Evolutionary conservation across 441 rosid genomes (phyloP), one percentile per base, ranked within the genome.

Genomic region (Gossypium laxum): DNA sequence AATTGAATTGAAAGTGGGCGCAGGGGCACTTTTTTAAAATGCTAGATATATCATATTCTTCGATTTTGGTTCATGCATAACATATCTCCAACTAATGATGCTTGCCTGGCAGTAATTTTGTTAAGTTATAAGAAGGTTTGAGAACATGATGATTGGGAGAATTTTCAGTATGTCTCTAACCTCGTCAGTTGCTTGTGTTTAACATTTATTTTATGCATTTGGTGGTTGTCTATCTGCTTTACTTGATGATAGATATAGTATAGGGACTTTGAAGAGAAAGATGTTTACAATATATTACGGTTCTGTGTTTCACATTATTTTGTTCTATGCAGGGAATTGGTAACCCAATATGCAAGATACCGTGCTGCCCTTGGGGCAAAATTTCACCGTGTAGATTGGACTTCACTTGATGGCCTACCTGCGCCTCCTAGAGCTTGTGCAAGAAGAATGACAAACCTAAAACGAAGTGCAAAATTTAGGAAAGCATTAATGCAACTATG

Each of bases 321-420:
- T 81, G 72, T 70, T 74, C 68, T 51, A 58, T 72, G 74, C 91
- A 95, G 99, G 92, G 87, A 88, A 80, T 73, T 95, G 76, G 79
- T 95, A 81, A 88, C 82, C 61, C 89, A 81, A 60, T 95, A 92
- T 76, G 87, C 79, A 32, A 88, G 86, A 80, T 82, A 88, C 66
- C 92, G 98, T 48, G 92, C 91, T 56, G 77, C 79, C 74, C 89
- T 83, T 74, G 99, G 99, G 81, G 84, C 93, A 63, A 95, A 88
- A 80, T 77, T 86, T 80, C 89, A 88, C 70, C 92, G 96, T 61
- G 85, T 87, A 34, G 89, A 79, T 73, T 95, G 98, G 99, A 75
- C 82, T 67, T 77, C 85, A 67, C 72, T 95, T 83, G 81, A 82
- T 67, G 88, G 84, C 74, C 84, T 92, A 70, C 99, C 97, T 47